A percentile compares a stretch with the other conserved stretches of the same genome.
Evolutionary conservation across 1,139 yeast species (phyloP).

Genomic region (Kodamaea ohmeri): DNA sequence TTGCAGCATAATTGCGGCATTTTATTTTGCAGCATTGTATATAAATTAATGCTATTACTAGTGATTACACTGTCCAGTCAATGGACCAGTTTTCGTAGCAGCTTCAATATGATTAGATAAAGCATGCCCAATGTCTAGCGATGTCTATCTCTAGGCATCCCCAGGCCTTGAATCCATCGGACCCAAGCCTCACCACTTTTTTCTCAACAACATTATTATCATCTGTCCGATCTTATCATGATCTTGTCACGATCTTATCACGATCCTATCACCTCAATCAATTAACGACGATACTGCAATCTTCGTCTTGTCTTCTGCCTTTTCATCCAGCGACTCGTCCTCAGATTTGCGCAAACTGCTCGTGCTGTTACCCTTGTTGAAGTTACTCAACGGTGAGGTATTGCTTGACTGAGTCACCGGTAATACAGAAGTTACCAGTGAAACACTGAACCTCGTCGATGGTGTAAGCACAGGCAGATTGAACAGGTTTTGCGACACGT

Average conservation of each 20-base stretch:
- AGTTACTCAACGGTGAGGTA: constrained; percentile 13
- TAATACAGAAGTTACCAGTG: constrained; percentile 23
- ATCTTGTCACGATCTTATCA: no score
- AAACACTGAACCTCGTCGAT: constrained; percentile 27
- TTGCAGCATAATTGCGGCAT: neutral
- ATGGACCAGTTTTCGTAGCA: constrained; percentile 9
- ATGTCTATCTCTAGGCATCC: no score
- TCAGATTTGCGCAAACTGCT: constrained; percentile 8
- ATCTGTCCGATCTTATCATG: no score
- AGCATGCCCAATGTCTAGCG: no score
- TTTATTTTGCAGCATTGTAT: neutral
- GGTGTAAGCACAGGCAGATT: constrained; percentile 32
- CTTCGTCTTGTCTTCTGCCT: constrained; percentile 17
- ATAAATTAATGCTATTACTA: constrained; percentile 5
- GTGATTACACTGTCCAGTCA: constrained; percentile 12
- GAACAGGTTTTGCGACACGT: constrained; percentile 33
- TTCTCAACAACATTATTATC: no score
- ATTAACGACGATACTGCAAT: constrained; percentile 30
- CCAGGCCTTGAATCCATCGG: no score
- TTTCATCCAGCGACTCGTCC: constrained; percentile 8
- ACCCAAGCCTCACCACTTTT: no score
- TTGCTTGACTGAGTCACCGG: constrained; percentile 8
- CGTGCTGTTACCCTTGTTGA: constrained; percentile 10
- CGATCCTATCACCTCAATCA: constrained; percentile 21
- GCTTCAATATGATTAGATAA: no score